Percentiles rank a stretch among this genome's conserved stretches.
These are phyloP conservation scores for Pyricularia grisea DNA, from an alignment of 2,329 filamentous ascomycete species.

Conservation along the genomic window DNA sequence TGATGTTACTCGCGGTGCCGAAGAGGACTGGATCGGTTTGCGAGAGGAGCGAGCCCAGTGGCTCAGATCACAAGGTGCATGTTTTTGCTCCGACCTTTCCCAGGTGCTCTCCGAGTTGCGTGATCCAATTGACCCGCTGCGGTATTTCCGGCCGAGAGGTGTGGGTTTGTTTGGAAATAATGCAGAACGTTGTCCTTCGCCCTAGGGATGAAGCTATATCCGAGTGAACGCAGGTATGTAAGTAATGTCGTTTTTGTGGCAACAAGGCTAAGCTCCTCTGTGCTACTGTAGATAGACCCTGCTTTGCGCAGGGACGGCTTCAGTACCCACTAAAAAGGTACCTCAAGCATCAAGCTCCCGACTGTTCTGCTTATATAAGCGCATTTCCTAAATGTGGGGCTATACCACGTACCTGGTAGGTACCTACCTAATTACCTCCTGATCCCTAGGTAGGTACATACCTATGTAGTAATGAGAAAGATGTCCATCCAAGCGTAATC, in stretches of 20 bases:
- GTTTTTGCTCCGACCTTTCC: background rate
- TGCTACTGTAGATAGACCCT: background rate
- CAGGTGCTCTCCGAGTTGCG: background rate
- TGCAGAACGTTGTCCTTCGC: background rate
- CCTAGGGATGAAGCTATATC: background rate
- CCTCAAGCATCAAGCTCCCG: no score
- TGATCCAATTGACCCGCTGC: background rate
- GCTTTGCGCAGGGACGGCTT: no score
- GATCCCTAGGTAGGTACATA: no score
- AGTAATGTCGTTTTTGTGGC: background rate
- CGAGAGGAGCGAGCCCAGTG: background rate
- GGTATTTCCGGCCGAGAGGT: background rate
- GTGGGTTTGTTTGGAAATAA: background rate
- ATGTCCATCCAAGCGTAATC: no score
- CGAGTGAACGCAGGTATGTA: background rate
- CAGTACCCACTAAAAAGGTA: no score
- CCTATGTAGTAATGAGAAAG: no score
- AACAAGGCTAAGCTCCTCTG: background rate
- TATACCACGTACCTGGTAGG: no score
- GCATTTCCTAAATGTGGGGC: no score
- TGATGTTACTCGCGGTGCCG: background rate
- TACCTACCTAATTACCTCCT: no score
- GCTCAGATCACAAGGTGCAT: conserved; percentile 1
- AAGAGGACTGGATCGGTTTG: background rate
- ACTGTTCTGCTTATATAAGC: no score